phyloP scores from a whole-genome alignment of 2,329 filamentous ascomycete species.

The Mollisiaceae sp. region DNA sequence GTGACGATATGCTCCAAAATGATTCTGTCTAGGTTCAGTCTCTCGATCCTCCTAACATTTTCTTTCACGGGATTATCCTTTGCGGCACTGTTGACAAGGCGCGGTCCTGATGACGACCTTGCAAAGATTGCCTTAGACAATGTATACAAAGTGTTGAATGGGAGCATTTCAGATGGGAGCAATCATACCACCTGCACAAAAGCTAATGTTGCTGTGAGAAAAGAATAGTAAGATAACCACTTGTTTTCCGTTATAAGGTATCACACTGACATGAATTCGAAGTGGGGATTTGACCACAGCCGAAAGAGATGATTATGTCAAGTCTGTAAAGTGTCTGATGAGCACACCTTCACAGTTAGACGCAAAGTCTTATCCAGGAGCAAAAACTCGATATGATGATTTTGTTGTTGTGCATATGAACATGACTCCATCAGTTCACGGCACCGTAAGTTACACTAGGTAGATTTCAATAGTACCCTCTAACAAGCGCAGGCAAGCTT shows the following conservation, averaged over 20 bases:
- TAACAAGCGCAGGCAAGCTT: constrained; percentile 37
- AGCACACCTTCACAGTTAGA: constrained; percentile 42
- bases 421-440: constrained; percentile 44
- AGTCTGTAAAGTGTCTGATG: constrained; percentile 29
- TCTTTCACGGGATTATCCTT: neutral
- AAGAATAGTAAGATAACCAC: constrained; percentile 25
- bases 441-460: constrained; percentile 28
- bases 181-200: constrained; percentile 23
- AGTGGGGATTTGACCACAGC: constrained; percentile 25
- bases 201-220: constrained; percentile 20
- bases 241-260: neutral
- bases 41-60: neutral
- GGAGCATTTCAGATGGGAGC: constrained; percentile 27
- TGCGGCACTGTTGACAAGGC: constrained; percentile 1
- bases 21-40: neutral
- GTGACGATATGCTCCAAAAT: neutral
- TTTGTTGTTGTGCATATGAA: constrained; percentile 48
- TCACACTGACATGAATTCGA: neutral
- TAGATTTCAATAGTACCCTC: neutral
- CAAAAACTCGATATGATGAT: constrained; percentile 47
- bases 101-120: constrained; percentile 25
- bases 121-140: constrained; percentile 27
- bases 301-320: constrained; percentile 23
- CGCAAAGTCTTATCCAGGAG: constrained; percentile 41
- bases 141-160: constrained; percentile 27